These are phyloP conservation scores for Rhytidhysteron rufulum DNA, from an alignment of 2,329 filamentous ascomycete genomes.

Conservation along the genomic window DNA sequence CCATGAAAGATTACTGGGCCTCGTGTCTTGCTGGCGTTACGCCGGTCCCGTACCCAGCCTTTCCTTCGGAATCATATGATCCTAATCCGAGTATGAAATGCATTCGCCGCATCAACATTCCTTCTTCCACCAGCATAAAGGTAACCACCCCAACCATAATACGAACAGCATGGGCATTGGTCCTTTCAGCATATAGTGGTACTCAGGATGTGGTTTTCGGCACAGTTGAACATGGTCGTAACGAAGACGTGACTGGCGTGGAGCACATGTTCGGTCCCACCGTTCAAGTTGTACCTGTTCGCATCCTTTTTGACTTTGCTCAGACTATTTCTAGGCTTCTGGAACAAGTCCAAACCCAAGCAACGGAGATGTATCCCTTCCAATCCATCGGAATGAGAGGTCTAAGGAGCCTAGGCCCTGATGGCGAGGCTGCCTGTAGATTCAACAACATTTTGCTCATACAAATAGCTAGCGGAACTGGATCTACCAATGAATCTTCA, in stretches of 20 bases:
- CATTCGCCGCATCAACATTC: slow-evolving; percentile 36
- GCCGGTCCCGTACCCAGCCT: slow-evolving; percentile 50
- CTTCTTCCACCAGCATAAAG: too few species aligned
- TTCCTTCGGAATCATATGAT: slow-evolving; percentile 50
- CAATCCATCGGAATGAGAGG: slow-evolving; percentile 60
- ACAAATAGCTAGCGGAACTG: too few species aligned
- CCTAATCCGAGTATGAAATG: slow-evolving; percentile 42
- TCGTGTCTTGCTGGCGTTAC: slow-evolving; percentile 43
- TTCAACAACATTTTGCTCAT: slow-evolving; percentile 34
- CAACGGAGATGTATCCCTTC: slow-evolving; percentile 54
- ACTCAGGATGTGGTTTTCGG: slow-evolving; percentile 56
- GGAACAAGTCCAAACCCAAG: slow-evolving; percentile 29
- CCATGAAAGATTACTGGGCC: slow-evolving; percentile 48
- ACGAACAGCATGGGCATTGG: slow-evolving; percentile 58
- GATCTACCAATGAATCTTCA: too few species aligned
- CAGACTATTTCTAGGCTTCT: slow-evolving; percentile 51
- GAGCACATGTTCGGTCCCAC: slow-evolving; percentile 58
- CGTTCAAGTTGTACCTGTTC: slow-evolving; percentile 58
- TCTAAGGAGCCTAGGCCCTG: slow-evolving; percentile 45
- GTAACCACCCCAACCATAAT: slow-evolving; percentile 51
- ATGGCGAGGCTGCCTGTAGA: slow-evolving; percentile 33
- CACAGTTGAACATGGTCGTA: slow-evolving; percentile 56
- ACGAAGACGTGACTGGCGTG: slow-evolving; percentile 42
- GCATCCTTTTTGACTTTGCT: slow-evolving; percentile 45
- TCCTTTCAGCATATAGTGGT: slow-evolving; percentile 54